A percentile compares a stretch with the other conserved stretches of the same genome.
These are phyloP conservation scores for Hymenoscyphus infarciens DNA, from an alignment of 2,329 filamentous ascomycete genomes.

Conservation along the genomic window DNA sequence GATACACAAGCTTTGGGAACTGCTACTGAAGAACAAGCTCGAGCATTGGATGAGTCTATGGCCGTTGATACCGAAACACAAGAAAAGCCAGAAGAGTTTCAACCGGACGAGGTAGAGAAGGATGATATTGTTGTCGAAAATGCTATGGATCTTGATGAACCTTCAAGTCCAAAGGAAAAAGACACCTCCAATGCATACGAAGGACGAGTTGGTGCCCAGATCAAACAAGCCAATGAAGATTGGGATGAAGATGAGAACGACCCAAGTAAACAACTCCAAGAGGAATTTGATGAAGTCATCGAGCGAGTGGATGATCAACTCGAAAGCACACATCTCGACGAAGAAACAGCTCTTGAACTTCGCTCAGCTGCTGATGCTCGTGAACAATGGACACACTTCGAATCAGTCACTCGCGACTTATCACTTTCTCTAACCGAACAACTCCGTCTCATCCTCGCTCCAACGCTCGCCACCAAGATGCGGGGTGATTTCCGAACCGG, in stretches of 20 bases:
- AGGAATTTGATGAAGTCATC: slow-evolving; percentile 38
- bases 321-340: slow-evolving; percentile 65
- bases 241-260: slow-evolving; percentile 48
- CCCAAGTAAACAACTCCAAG: slow-evolving; percentile 41
- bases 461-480: slow-evolving; percentile 92
- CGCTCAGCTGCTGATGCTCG: slow-evolving; percentile 57
- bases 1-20: slow-evolving; percentile 90
- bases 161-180: slow-evolving; percentile 40
- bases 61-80: slow-evolving; percentile 70
- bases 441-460: slow-evolving; percentile 89
- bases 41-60: slow-evolving; percentile 82
- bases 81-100: slow-evolving; percentile 53
- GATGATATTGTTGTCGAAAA: slow-evolving; percentile 45
- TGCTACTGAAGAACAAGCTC: slow-evolving; percentile 81
- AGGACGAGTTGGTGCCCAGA: slow-evolving; percentile 57
- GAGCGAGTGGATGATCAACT: slow-evolving; percentile 53
- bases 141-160: slow-evolving; percentile 41
- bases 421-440: slow-evolving; percentile 90
- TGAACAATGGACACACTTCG: slow-evolving; percentile 79
- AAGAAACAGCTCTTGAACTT: slow-evolving; percentile 17
- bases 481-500: slow-evolving; percentile 95
- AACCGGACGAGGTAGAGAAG: slow-evolving; percentile 40
- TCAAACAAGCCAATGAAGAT: slow-evolving; percentile 42
- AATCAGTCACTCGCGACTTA: slow-evolving; percentile 77
- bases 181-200: slow-evolving; percentile 50